Conservation (phyloP, 805 yeast genomes). For the Sugiyamaella americana region DNA sequence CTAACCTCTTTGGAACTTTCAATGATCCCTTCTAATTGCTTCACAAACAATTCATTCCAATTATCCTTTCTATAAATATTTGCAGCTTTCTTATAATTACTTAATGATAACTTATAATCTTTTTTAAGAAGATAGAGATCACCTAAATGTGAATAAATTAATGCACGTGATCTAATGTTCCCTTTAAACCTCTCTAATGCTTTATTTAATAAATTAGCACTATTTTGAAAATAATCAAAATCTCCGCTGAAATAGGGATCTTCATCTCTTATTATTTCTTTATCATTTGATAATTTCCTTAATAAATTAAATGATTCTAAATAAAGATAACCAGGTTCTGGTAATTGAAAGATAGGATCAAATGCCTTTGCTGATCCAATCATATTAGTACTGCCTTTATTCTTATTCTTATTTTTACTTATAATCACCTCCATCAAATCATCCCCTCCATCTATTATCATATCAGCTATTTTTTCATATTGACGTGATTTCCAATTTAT, state of each 20-base stretch:
- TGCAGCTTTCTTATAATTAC: constrained; percentile 37
- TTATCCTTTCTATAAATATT: constrained; percentile 36
- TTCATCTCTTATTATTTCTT: constrained; percentile 2
- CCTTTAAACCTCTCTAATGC: constrained; percentile 24
- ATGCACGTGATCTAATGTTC: constrained; percentile 35
- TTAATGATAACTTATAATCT: constrained; percentile 39
- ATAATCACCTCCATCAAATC: constrained; percentile 24
- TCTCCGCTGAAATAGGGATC: constrained; percentile 21
- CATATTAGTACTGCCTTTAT: constrained; percentile 16
- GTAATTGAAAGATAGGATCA: constrained; percentile 15
- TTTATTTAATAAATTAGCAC: constrained; percentile 13
- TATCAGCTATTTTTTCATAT: constrained; percentile 57
- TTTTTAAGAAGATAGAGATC: constrained; percentile 36
- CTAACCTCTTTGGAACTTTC: background rate
- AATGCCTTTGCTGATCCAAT: too few relatives aligned
- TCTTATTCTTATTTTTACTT: constrained; percentile 37
- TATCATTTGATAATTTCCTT: constrained; percentile 3
- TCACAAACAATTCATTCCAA: constrained; percentile 36
- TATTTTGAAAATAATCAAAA: constrained; percentile 11
- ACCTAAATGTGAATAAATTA: constrained; percentile 46
- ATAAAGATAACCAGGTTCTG: constrained; percentile 21
- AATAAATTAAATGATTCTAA: constrained; percentile 14
- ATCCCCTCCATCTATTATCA: constrained; percentile 45
- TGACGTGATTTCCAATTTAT: constrained; percentile 58
- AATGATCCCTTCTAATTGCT: background rate